phyloP scores from a whole-genome alignment of 1,139 yeast species.

The Pichia sp. region DNA sequence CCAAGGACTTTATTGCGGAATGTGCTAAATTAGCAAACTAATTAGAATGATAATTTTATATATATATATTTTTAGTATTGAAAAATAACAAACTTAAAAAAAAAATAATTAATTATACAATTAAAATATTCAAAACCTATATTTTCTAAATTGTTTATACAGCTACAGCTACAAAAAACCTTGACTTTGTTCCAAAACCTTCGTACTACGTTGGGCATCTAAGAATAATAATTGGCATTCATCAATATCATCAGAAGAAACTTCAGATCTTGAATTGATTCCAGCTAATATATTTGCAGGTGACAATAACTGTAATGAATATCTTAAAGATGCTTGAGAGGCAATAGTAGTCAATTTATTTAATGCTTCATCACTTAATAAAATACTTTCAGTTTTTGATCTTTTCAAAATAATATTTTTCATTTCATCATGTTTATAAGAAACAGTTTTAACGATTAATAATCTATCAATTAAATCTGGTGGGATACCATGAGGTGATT shows the following conservation, averaged over 20 bases:
- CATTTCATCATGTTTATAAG: conserved; percentile 80
- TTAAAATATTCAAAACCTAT: no score
- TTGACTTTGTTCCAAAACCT: conserved; percentile 54
- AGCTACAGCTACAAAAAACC: conserved; percentile 32
- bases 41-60: neutral
- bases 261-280: conserved; percentile 66
- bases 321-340: conserved; percentile 71
- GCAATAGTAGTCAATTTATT: conserved; percentile 70
- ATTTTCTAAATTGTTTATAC: no score
- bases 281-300: conserved; percentile 84
- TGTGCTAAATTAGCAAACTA: conserved; percentile 42
- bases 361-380: conserved; percentile 60
- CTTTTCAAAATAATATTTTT: conserved; percentile 76
- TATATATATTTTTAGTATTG: neutral
- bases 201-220: conserved; percentile 83
- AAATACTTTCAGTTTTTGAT: conserved; percentile 66
- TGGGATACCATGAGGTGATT: conserved; percentile 95
- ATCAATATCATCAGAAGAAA: conserved; percentile 66
- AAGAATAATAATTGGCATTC: conserved; percentile 82
- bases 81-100: neutral
- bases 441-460: conserved; percentile 84
- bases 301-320: conserved; percentile 82
- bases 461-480: conserved; percentile 89
- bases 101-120: neutral
- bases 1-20: conserved; percentile 69